phyloP scores from a whole-genome alignment of 495 filamentous ascomycete species.

The Penicillium odoratum region DNA sequence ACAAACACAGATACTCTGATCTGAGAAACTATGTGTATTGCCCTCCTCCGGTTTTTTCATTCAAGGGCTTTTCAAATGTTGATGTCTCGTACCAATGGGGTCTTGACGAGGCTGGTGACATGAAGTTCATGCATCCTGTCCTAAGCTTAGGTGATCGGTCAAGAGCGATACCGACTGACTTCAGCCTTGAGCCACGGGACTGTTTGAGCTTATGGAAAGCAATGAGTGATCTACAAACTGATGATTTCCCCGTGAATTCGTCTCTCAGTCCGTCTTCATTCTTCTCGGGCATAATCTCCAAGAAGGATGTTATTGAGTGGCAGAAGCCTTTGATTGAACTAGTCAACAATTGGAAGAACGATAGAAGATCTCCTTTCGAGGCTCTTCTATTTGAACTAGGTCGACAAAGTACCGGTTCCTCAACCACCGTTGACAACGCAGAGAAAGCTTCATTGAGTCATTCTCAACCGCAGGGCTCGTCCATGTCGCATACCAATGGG shows the following conservation, averaged over 20 bases:
- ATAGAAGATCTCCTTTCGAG: constrained; percentile 61
- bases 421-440: background rate
- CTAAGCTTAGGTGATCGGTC: constrained; percentile 58
- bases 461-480: background rate
- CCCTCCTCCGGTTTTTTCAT: constrained; percentile 51
- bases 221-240: constrained; percentile 55
- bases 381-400: constrained; percentile 44
- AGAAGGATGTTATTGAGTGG: constrained; percentile 66
- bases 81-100: constrained; percentile 42
- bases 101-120: constrained; percentile 50
- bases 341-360: constrained; percentile 59
- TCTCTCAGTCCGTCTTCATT: constrained; percentile 47
- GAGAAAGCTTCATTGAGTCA: background rate
- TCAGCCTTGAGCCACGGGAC: constrained; percentile 69
- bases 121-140: constrained; percentile 69
- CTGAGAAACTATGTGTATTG: constrained; percentile 67
- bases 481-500: too few species aligned
- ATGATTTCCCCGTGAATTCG: constrained; percentile 42
- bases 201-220: constrained; percentile 62
- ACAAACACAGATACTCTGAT: constrained; percentile 69
- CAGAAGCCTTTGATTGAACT: constrained; percentile 59
- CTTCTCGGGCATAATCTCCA: constrained; percentile 51
- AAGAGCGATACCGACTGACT: constrained; percentile 61
- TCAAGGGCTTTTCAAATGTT: constrained; percentile 53
- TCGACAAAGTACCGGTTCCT: constrained; percentile 8